phyloP scores from a whole-genome alignment of 257 asterid genomes.

The Cordia subcordata region DNA sequence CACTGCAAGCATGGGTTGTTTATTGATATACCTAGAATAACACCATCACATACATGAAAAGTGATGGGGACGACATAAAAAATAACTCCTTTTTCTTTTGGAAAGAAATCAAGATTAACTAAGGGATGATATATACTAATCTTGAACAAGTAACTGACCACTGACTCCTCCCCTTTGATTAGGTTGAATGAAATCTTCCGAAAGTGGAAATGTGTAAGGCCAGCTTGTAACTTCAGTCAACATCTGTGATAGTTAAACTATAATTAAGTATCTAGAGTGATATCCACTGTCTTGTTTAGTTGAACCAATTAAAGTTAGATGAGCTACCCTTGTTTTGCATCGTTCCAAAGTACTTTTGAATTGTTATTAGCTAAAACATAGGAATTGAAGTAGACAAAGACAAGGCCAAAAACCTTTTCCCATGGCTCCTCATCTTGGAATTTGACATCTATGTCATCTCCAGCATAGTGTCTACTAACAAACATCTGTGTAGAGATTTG shows the following conservation, averaged over 20 bases:
- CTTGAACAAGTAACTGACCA: conserved; percentile 52
- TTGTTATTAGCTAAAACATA: conserved; percentile 17
- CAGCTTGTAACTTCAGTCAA: conserved; percentile 45
- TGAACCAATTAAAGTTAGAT: neutral
- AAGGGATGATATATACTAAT: conserved; percentile 23
- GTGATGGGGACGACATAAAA: neutral
- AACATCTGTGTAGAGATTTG: conserved; percentile 6
- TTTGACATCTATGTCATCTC: conserved; percentile 6
- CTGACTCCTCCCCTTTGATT: conserved; percentile 45
- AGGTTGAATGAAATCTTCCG: conserved; percentile 39
- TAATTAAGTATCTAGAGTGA: neutral
- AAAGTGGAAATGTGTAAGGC: conserved; percentile 59
- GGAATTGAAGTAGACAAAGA: conserved; percentile 33
- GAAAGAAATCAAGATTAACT: neutral
- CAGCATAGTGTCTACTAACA: conserved; percentile 22
- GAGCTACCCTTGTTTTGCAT: conserved; percentile 48
- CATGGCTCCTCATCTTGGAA: conserved; percentile 17
- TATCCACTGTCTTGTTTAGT: neutral
- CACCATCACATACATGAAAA: neutral
- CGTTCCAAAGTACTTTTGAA: conserved; percentile 48
- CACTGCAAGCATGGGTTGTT: conserved; percentile 18
- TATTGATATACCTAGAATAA: conserved; percentile 30
- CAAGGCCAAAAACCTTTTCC: conserved; percentile 23
- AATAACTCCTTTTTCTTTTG: neutral
- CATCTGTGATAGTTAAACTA: conserved; percentile 33